Evolutionary conservation across 768 basidiomycete genomes (phyloP).

Genomic region (Sistotremastrum suecicum): DNA sequence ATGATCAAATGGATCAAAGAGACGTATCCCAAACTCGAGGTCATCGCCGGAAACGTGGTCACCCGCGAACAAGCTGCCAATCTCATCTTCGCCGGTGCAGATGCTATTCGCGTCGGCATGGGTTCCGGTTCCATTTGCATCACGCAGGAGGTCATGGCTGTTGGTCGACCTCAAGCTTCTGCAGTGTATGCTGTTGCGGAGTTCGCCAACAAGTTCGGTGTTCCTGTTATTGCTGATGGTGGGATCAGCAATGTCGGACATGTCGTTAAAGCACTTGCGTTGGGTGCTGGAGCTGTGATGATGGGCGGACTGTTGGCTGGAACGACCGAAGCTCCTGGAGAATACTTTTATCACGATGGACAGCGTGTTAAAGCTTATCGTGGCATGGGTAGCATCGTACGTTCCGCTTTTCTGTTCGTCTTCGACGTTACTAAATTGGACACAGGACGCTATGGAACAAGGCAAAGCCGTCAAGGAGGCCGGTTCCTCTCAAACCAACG

Average conservation of each 20-base stretch:
- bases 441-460: conserved; percentile 75
- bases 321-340: conserved; percentile 93
- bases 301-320: conserved; percentile 96
- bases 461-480: conserved; percentile 29
- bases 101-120: conserved; percentile 95
- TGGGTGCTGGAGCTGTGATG: conserved; percentile 96
- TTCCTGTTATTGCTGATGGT: conserved; percentile 94
- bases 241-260: conserved; percentile 94
- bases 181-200: conserved; percentile 97
- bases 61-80: conserved; percentile 93
- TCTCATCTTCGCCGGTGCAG: conserved; percentile 88
- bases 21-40: conserved; percentile 74
- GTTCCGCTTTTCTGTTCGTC: conserved; percentile 16
- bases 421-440: neutral
- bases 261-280: conserved; percentile 88
- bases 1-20: conserved; percentile 91
- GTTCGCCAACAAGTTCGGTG: conserved; percentile 84
- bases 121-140: conserved; percentile 98
- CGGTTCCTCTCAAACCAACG: conserved; percentile 16
- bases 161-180: conserved; percentile 93
- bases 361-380: conserved; percentile 98
- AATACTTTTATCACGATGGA: conserved; percentile 99
- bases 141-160: conserved; percentile 99
- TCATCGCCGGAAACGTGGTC: conserved; percentile 96
- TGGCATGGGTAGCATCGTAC: conserved; percentile 85